phyloP scores from a whole-genome alignment of 306 rosid species.

The Begonia peltatifolia region DNA sequence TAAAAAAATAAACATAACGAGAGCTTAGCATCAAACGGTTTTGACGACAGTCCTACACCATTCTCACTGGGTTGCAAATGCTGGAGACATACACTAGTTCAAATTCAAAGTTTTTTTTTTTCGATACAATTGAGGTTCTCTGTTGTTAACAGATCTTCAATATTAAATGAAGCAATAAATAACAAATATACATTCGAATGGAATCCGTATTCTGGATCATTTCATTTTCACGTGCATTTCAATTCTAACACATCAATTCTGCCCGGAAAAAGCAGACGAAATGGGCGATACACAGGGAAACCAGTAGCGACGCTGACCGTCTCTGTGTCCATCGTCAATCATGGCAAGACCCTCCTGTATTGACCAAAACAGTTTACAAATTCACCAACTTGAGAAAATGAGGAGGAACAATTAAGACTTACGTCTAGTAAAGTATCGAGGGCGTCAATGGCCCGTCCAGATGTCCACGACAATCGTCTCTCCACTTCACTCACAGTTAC shows the following conservation, averaged over 20 bases:
- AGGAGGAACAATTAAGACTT: conserved; percentile 15
- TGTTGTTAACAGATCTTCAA: no score
- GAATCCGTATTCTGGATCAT: no score
- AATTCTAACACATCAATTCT: conserved; percentile 12
- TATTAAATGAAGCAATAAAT: neutral
- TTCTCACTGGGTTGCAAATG: no score
- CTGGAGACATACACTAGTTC: no score
- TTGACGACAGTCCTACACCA: no score
- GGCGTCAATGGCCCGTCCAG: conserved; percentile 81
- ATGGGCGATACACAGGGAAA: conserved; percentile 84
- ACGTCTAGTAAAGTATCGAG: conserved; percentile 81
- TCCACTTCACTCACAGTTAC: conserved; percentile 76
- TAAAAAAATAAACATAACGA: no score
- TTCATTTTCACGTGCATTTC: neutral
- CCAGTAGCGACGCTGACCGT: conserved; percentile 75
- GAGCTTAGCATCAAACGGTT: no score
- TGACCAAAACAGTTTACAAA: neutral
- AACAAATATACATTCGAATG: no score
- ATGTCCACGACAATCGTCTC: conserved; percentile 70
- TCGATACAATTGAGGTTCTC: no score
- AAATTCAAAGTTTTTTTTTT: no score
- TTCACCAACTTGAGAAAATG: neutral
- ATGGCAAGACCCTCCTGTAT: conserved; percentile 93
- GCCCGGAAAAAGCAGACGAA: conserved; percentile 36
- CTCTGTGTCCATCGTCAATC: conserved; percentile 97